Base-by-base conservation (phyloP, 371 early-diverging fungal species). In the Lichtheimia corymbifera region DNA sequence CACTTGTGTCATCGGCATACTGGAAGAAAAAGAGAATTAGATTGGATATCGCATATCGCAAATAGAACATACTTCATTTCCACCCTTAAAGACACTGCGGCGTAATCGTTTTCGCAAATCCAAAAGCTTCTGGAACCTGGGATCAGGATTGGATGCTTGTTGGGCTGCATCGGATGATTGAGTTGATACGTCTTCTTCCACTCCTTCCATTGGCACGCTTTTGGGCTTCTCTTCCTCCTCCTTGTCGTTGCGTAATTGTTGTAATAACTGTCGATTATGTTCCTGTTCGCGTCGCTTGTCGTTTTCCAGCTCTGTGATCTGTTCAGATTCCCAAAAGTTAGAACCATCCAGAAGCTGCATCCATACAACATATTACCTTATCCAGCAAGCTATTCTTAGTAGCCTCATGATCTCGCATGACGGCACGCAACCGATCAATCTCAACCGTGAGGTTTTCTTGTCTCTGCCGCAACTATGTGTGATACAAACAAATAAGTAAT, bases 221-320 rank as follows among this genome's bases (percentile, higher is more conserved):
- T 56, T 58, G 53, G 27, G 49, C 14, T 43, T 41, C 4, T 71
- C 58, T 45, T 57, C 53, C 24, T 47, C 53, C 24, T 47, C 40
- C 9, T 73, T 68, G 5, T 59, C 59, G 43, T 73, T 64, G 50
- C 58, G 65, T 5, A 66, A 4, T 22, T 64, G 50, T 15, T 49
- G 45, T n/a, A 41, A 42, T 14, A 72, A 42, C n/a, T 61, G 66
- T 35, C 53, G 62, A 17, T 50, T 62, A 1, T 25, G 35, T 1
- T 71, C 72, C 27, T 71, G 66, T 41, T 72, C 66, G 5, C 53
- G 62, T 49, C 68, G 68, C 40, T 70, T 70, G 14, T 70, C 71
- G 53, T 62, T 72, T 55, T 77, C 77, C 17, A 77, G 55, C 15
- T 63, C 63, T 49, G 74, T 47, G 52, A 77, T 71, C 76, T 75